Conservation (phyloP, 805 yeast species). For the Candida pseudoglaebosa region DNA sequence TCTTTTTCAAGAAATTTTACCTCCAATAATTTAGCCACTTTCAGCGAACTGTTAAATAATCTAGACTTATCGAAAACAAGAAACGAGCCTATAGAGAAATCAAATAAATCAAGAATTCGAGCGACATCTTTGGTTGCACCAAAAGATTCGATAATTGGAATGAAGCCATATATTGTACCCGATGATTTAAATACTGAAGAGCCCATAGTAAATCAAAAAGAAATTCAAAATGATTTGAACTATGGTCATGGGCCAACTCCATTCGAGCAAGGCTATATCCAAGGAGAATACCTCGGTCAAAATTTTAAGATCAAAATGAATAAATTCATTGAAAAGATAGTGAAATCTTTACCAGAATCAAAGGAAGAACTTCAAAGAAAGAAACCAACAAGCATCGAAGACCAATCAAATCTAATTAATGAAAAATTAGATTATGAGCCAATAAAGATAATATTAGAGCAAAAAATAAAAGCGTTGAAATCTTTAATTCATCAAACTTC, state of each 20-base stretch:
- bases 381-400: conserved; percentile 22
- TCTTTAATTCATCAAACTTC: conserved; percentile 23
- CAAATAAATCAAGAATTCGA: not conserved
- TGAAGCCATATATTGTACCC: conserved; percentile 13
- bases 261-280: conserved; percentile 32
- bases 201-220: conserved; percentile 1
- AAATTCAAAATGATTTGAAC: conserved; percentile 8
- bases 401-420: conserved; percentile 28
- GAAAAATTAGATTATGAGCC: conserved; percentile 34
- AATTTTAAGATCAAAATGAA: conserved; percentile 14
- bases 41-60: no score
- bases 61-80: no score
- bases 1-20: conserved; percentile 19
- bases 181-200: not conserved
- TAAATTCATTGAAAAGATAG: no score
- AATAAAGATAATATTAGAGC: conserved; percentile 24
- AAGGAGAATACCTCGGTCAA: conserved; percentile 28
- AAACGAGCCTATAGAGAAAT: no score
- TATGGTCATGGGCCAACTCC: conserved; percentile 25
- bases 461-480: conserved; percentile 24
- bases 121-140: not conserved
- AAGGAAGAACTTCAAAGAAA: conserved; percentile 2
- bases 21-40: conserved; percentile 2
- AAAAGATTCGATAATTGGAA: conserved; percentile 12
- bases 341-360: conserved; percentile 9